Evolutionary conservation across 2,329 filamentous ascomycete genomes (phyloP).

Genomic region (Penicillium concentricum): DNA sequence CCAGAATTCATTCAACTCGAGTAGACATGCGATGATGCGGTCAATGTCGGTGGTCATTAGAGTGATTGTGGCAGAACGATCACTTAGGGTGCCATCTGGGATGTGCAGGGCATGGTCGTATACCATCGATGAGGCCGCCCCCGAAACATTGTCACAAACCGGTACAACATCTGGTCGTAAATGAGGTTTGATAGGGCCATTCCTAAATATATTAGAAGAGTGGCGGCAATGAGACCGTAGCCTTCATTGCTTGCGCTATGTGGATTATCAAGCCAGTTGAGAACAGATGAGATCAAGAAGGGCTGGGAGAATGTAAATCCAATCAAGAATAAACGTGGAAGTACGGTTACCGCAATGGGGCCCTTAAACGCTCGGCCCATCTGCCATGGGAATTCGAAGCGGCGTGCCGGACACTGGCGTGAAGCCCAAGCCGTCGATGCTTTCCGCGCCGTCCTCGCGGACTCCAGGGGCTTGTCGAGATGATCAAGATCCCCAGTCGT

Average conservation of each 20-base stretch:
- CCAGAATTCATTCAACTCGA: not conserved
- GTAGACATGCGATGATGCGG: not conserved
- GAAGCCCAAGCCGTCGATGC: not conserved
- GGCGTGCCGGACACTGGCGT: not conserved
- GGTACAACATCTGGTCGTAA: not conserved
- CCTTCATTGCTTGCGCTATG: not conserved
- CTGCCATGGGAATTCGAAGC: not conserved
- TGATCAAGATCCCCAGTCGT: not conserved
- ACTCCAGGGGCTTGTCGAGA: not conserved
- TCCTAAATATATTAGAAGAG: not conserved
- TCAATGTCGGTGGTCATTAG: not conserved
- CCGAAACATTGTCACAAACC: not conserved
- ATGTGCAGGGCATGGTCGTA: not conserved
- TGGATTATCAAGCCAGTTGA: not conserved
- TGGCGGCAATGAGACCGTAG: not conserved
- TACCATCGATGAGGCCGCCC: not conserved
- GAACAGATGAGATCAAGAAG: not conserved
- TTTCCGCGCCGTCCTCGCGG: not conserved
- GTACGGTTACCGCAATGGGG: not conserved
- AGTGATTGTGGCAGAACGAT: not conserved
- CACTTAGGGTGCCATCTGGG: not conserved
- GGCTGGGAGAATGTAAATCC: not conserved
- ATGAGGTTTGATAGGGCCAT: not conserved
- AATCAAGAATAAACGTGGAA: not conserved
- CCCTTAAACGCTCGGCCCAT: not conserved